Base-by-base conservation (phyloP, 305 asterid species). In the Withania somnifera region DNA sequence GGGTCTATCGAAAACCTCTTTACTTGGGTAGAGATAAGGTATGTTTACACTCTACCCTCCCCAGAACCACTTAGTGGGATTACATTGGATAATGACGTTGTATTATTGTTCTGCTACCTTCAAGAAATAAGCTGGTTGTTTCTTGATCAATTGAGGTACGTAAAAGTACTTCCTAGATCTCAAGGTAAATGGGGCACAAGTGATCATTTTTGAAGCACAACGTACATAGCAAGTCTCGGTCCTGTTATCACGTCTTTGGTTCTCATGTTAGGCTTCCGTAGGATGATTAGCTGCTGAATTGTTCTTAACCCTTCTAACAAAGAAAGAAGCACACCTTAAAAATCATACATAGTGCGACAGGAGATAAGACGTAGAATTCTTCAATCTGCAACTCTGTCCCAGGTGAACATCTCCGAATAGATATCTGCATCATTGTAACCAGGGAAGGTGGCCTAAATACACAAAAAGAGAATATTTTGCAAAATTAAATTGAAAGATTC, bases 301-400 rank as follows among this genome's bases (percentile, higher is more conserved):
- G 22, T 66, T 38, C 76, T 66, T 66, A n/a, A 17, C 51, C 76
- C 51, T 66, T 17, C 26, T n/a, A 66, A 47, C 60, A 45, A 73
- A 47, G 60, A 47, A 73, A 51, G 28, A 75, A 75, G 40, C 80
- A 75, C 22, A 75, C 80, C 80, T 50, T 50, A 28, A 75, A 75
- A 26, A 75, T 87, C 86, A 96, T 64, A 94, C 93, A 86, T 96
- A 96, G 85, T 85, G 91, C 85, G 84, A 76, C 87, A 96, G 87
- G 77, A 94, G 93, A 88, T 91, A 90, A 83, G 95, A 87, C n/a
- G 98, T 88, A 79, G 98, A 86, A 83, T 89, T 88, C 88, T 87
- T 93, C 84, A 94, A 83, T 91, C 99, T 91, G 90, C 99, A 96
- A 90, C 99, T 94, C 90, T 96, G 99, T 36, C 99, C 99, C 82